A percentile compares a stretch with the other conserved stretches of the same genome.
These are phyloP conservation scores for Arthrobotrys conoides DNA, from an alignment of 2,329 filamentous ascomycete genomes.

Conservation along the genomic window DNA sequence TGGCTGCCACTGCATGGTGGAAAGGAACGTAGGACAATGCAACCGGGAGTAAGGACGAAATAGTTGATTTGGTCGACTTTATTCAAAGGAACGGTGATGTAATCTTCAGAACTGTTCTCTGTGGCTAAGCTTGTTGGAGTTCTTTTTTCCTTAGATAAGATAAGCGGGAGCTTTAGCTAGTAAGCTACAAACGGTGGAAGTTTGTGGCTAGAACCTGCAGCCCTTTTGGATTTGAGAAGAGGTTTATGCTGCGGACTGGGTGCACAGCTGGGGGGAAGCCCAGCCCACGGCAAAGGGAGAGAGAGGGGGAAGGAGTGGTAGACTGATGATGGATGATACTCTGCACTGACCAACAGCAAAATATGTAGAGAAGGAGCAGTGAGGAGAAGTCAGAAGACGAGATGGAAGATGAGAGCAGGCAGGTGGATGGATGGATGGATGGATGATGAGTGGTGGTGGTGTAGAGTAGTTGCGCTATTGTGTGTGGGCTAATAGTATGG, in stretches of 20 bases:
- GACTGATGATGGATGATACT: background rate
- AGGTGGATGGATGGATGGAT: background rate
- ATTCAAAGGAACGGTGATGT: slow-evolving; percentile 6
- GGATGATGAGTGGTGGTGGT: background rate
- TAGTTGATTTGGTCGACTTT: slow-evolving; percentile 13
- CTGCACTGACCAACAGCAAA: slow-evolving; percentile 15
- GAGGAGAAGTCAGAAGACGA: slow-evolving; percentile 35
- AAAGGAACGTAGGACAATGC: slow-evolving; percentile 34
- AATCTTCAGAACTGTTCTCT: background rate
- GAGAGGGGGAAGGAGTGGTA: slow-evolving; percentile 3
- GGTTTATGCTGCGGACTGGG: slow-evolving; percentile 32
- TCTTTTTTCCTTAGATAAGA: slow-evolving; percentile 50
- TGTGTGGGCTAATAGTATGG: too few relatives aligned
- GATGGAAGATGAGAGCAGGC: slow-evolving; percentile 9
- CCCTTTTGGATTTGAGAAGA: slow-evolving; percentile 10
- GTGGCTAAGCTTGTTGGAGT: slow-evolving; percentile 19
- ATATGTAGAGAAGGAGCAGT: slow-evolving; percentile 9
- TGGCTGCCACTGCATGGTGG: slow-evolving; percentile 91
- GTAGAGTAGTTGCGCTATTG: background rate
- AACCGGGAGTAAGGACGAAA: slow-evolving; percentile 35
- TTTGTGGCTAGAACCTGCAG: slow-evolving; percentile 28
- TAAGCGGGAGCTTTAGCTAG: slow-evolving; percentile 2
- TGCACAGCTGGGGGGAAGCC: slow-evolving; percentile 26
- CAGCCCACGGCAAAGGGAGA: slow-evolving; percentile 44
- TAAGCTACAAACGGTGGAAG: slow-evolving; percentile 10